A percentile compares a stretch with the other conserved stretches of the same genome.
These are phyloP conservation scores for Serendipita sp. DNA, from an alignment of 768 basidiomycete species.

Conservation along the genomic window DNA sequence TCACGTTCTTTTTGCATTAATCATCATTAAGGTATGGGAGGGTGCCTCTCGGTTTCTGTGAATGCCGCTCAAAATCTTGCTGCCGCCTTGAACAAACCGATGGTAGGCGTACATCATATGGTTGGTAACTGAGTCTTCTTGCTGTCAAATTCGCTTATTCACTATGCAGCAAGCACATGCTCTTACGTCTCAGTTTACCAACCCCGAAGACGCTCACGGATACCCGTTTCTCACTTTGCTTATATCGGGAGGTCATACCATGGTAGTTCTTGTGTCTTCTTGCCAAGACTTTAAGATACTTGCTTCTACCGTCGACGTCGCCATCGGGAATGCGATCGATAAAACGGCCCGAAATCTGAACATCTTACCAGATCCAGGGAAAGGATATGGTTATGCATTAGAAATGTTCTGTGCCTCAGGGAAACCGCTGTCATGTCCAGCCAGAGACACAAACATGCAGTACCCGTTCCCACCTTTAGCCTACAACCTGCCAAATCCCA, in stretches of 20 bases:
- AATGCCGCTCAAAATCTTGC: slow-evolving; percentile 80
- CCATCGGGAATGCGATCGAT: slow-evolving; percentile 70
- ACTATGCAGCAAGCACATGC: slow-evolving; percentile 79
- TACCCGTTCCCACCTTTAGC: not conserved
- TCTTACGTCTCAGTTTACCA: slow-evolving; percentile 60
- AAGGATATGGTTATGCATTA: slow-evolving; percentile 67
- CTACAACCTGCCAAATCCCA: slow-evolving; percentile 8
- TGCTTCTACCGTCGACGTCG: slow-evolving; percentile 58
- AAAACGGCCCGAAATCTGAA: slow-evolving; percentile 59
- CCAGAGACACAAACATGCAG: slow-evolving; percentile 15
- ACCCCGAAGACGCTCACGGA: slow-evolving; percentile 26
- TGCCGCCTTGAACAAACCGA: slow-evolving; percentile 55
- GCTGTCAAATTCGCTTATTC: not conserved
- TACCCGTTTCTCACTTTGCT: slow-evolving; percentile 86
- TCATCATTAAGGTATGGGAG: slow-evolving; percentile 43
- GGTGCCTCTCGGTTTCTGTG: slow-evolving; percentile 63
- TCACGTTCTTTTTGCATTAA: slow-evolving; percentile 7
- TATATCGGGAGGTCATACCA: slow-evolving; percentile 88
- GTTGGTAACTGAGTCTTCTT: slow-evolving; percentile 26
- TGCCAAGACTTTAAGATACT: slow-evolving; percentile 46
- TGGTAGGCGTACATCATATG: slow-evolving; percentile 94
- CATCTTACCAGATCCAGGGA: slow-evolving; percentile 39
- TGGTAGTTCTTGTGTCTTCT: slow-evolving; percentile 61
- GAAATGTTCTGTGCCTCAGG: slow-evolving; percentile 43
- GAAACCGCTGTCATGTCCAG: not conserved